Evolutionary conservation across 176 grass and related monocot species (phyloP).

Genomic region (Tuctoria greenei): DNA sequence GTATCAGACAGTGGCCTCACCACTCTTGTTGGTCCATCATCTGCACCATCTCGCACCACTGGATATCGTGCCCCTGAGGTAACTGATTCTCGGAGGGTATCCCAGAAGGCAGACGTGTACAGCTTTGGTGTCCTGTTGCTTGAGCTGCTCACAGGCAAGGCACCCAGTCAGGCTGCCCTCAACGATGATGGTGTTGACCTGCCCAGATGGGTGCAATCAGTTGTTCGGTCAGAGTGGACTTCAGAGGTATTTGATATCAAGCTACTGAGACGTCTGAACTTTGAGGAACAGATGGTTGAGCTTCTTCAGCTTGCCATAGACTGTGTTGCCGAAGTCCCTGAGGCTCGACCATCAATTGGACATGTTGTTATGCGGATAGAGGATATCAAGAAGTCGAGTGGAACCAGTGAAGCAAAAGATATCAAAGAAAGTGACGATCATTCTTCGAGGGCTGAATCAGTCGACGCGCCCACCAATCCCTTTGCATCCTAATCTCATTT

Average conservation of each 20-base stretch:
- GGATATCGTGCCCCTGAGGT: slow-evolving; percentile 78
- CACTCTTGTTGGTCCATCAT: slow-evolving; percentile 51
- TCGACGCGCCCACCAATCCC: neutral
- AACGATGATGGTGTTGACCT: slow-evolving; percentile 67
- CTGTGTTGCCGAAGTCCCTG: slow-evolving; percentile 56
- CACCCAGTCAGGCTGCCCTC: slow-evolving; percentile 57
- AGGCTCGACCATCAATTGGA: slow-evolving; percentile 56
- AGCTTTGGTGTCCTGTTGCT: slow-evolving; percentile 84
- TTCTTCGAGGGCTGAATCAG: slow-evolving; percentile 17
- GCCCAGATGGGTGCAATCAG: slow-evolving; percentile 75
- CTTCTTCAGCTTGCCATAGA: slow-evolving; percentile 75
- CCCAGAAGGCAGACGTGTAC: slow-evolving; percentile 82
- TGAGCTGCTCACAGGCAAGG: slow-evolving; percentile 85
- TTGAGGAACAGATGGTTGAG: slow-evolving; percentile 56
- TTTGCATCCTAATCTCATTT: slow-evolving; percentile 18
- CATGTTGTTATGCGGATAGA: slow-evolving; percentile 57
- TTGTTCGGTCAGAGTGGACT: slow-evolving; percentile 57
- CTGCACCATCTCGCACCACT: slow-evolving; percentile 37
- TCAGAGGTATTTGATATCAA: slow-evolving; percentile 61
- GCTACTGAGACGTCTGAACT: slow-evolving; percentile 46
- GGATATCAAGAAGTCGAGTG: slow-evolving; percentile 55
- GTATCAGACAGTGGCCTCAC: slow-evolving; percentile 70
- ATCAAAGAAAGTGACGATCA: slow-evolving; percentile 19
- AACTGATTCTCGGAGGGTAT: slow-evolving; percentile 52
- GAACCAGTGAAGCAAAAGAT: slow-evolving; percentile 1